These are phyloP conservation scores for Marvania coccoides DNA, from an alignment of 139 green algal species.

Conservation along the genomic window DNA sequence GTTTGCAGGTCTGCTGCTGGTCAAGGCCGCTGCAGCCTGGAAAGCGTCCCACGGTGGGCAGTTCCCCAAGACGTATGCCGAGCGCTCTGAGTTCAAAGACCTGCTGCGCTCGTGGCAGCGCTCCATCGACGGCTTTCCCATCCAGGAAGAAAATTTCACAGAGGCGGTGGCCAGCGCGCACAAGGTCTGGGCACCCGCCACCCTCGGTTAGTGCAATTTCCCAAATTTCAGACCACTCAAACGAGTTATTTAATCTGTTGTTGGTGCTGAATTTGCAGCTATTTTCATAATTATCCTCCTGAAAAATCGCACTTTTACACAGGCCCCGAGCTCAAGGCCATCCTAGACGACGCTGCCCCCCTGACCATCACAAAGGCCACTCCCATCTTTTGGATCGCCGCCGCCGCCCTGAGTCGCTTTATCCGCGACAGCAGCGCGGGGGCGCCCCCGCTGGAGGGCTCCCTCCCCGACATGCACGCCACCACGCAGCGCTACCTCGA, in stretches of 20 bases:
- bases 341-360: conserved; percentile 53
- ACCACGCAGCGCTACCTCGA: conserved; percentile 83
- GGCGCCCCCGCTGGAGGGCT: conserved; percentile 66
- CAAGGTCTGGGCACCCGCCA: conserved; percentile 60
- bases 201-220: conserved; percentile 44
- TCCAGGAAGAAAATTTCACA: conserved; percentile 85
- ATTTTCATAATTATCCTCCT: too few species aligned
- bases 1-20: conserved; percentile 51
- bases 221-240: too few species aligned
- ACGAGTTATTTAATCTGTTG: neutral
- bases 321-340: neutral
- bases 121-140: conserved; percentile 33
- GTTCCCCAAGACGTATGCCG: conserved; percentile 39
- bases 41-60: conserved; percentile 24
- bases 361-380: conserved; percentile 8
- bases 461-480: conserved; percentile 91
- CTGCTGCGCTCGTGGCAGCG: conserved; percentile 50
- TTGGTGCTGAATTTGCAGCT: neutral
- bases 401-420: conserved; percentile 65
- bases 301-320: too few species aligned
- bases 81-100: conserved; percentile 64
- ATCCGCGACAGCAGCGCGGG: conserved; percentile 45
- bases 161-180: conserved; percentile 78
- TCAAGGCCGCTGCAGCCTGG: conserved; percentile 54
- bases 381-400: conserved; percentile 72